Conservation (phyloP, 345 rosid species). For the Boechera stricta region DNA sequence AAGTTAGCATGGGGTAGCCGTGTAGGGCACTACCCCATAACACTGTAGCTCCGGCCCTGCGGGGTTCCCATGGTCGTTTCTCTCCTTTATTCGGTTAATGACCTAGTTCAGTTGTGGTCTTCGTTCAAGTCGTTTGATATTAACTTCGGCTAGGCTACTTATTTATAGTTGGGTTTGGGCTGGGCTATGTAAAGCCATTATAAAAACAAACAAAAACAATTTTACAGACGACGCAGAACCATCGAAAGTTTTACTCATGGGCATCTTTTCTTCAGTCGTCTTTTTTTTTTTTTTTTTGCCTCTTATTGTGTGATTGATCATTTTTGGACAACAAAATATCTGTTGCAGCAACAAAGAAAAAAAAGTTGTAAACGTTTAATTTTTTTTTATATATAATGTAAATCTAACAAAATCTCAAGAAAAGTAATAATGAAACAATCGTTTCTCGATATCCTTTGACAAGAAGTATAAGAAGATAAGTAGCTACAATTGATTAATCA, state of each 20-base stretch:
- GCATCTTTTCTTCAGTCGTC: not conserved
- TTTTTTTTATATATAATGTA: not conserved
- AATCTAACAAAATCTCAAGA: not conserved
- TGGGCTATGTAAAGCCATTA: not conserved
- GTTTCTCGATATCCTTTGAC: conserved; percentile 28
- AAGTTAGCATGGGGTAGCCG: too few relatives aligned
- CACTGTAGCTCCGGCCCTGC: too few relatives aligned
- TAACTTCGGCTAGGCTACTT: not conserved
- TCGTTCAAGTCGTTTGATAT: too few relatives aligned
- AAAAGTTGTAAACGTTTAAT: not conserved
- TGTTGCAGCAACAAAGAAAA: not conserved
- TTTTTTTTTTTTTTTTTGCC: not conserved
- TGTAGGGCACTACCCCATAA: too few relatives aligned
- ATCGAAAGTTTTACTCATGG: not conserved
- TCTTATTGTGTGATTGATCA: not conserved
- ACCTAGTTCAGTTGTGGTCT: too few relatives aligned
- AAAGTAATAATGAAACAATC: not conserved
- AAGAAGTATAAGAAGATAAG: conserved; percentile 42
- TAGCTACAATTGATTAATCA: conserved; percentile 42
- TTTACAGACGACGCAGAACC: not conserved
- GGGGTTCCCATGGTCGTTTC: too few relatives aligned
- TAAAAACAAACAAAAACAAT: not conserved
- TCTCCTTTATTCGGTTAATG: too few relatives aligned
- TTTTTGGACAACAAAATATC: conserved; percentile 6
- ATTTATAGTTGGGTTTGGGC: not conserved